Conservation (phyloP, 192 early-diverging fungal species). For the Backusella mclennaniae region DNA sequence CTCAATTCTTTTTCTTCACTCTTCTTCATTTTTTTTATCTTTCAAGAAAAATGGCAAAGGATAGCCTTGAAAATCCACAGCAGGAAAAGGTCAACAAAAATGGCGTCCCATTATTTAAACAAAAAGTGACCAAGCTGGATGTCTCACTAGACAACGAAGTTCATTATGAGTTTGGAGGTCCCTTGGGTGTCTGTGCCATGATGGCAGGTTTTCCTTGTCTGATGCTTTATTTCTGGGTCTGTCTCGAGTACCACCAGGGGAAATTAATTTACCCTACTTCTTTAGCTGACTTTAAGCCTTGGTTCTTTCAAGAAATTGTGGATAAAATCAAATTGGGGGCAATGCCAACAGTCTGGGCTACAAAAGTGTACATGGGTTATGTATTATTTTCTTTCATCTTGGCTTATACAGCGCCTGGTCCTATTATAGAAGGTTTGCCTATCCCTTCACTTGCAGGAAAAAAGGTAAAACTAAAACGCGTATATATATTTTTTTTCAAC, state of each 20-base stretch:
- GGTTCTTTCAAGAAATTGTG: slow-evolving; percentile 42
- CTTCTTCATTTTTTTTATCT: neutral
- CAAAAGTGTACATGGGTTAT: slow-evolving; percentile 62
- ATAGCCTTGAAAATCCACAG: neutral
- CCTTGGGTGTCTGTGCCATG: slow-evolving; percentile 66
- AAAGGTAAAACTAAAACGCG: slow-evolving; percentile 15
- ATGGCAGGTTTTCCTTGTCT: slow-evolving; percentile 69
- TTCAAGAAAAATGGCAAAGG: neutral
- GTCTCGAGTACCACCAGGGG: slow-evolving; percentile 66
- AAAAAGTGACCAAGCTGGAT: slow-evolving; percentile 41
- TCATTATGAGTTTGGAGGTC: slow-evolving; percentile 72
- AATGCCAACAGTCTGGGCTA: slow-evolving; percentile 44
- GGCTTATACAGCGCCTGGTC: slow-evolving; percentile 65
- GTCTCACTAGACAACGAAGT: slow-evolving; percentile 58
- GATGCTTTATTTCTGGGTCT: slow-evolving; percentile 76
- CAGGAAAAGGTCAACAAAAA: slow-evolving; percentile 14
- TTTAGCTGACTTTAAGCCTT: slow-evolving; percentile 33
- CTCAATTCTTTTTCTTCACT: neutral
- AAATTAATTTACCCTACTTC: slow-evolving; percentile 41
- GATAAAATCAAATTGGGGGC: slow-evolving; percentile 52
- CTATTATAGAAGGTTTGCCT: slow-evolving; percentile 62
- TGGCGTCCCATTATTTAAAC: slow-evolving; percentile 30
- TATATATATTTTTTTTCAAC: neutral
- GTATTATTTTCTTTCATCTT: slow-evolving; percentile 55
- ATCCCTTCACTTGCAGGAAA: slow-evolving; percentile 58